These are phyloP conservation scores for grape (Vitis vinifera) DNA, from an alignment of 164 flowering plant species.

Conservation along the genomic window DNA sequence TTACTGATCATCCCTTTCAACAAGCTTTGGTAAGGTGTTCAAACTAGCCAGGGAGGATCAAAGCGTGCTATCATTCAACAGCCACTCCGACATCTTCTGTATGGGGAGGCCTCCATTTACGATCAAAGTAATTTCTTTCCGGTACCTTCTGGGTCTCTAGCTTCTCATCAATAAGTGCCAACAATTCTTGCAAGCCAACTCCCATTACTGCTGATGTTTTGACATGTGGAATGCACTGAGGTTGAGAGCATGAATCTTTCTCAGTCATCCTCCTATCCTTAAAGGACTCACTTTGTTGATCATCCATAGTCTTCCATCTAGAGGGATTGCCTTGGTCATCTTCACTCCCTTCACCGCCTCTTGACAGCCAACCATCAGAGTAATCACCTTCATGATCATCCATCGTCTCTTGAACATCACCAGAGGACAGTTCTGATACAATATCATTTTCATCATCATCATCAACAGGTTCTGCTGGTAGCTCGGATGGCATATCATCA, in stretches of 20 bases:
- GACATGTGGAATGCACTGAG: slow-evolving; percentile 41
- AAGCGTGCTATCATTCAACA: slow-evolving; percentile 27
- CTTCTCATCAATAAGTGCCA: slow-evolving; percentile 68
- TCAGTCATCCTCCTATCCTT: slow-evolving; percentile 6
- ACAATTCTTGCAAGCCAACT: slow-evolving; percentile 84
- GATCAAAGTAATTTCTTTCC: slow-evolving; percentile 34
- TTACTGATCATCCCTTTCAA: neutral
- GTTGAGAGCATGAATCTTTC: slow-evolving; percentile 23
- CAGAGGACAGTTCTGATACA: slow-evolving; percentile 15
- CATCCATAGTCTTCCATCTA: slow-evolving; percentile 19
- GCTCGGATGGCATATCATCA: slow-evolving; percentile 13
- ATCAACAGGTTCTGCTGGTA: slow-evolving; percentile 9
- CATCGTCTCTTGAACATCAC: slow-evolving; percentile 20
- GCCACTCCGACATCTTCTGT: slow-evolving; percentile 29
- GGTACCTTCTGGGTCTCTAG: slow-evolving; percentile 29
- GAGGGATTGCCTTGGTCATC: slow-evolving; percentile 13
- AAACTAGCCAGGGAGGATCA: neutral
- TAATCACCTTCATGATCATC: slow-evolving; percentile 23
- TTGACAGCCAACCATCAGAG: slow-evolving; percentile 39
- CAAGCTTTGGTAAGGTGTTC: neutral
- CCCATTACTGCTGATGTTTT: slow-evolving; percentile 77
- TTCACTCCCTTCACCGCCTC: slow-evolving; percentile 21
- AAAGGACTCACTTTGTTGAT: slow-evolving; percentile 14
- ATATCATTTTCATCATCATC: slow-evolving; percentile 22
- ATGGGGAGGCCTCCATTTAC: slow-evolving; percentile 83